Evolutionary conservation across 768 basidiomycete genomes (phyloP).

Genomic region (Suillus spraguei): DNA sequence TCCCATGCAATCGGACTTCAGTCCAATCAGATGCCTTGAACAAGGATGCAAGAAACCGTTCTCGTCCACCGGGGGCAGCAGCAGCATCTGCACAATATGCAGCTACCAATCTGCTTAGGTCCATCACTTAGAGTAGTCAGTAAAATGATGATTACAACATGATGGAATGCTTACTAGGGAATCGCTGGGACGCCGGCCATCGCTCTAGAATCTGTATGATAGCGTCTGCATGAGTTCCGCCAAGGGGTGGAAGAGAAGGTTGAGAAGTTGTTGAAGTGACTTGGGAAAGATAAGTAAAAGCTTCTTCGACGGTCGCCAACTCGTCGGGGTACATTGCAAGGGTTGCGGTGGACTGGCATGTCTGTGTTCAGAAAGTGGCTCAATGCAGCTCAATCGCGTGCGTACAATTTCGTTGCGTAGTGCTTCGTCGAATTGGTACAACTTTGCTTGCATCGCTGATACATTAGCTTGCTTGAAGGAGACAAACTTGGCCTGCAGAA

Average conservation of each 20-base stretch:
- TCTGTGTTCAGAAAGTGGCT: not conserved
- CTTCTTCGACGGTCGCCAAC: slow-evolving; percentile 55
- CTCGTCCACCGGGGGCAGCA: slow-evolving; percentile 43
- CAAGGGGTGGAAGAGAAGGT: slow-evolving; percentile 38
- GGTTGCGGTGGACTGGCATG: slow-evolving; percentile 62
- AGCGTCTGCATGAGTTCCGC: slow-evolving; percentile 56
- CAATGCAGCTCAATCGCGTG: slow-evolving; percentile 1
- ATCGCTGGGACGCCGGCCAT: slow-evolving; percentile 74
- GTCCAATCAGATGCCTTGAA: slow-evolving; percentile 72
- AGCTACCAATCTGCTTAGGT: slow-evolving; percentile 76
- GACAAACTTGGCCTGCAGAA: slow-evolving; percentile 56
- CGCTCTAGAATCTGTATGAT: slow-evolving; percentile 66
- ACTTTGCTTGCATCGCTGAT: slow-evolving; percentile 75
- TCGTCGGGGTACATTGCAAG: slow-evolving; percentile 75
- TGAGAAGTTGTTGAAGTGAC: slow-evolving; percentile 40
- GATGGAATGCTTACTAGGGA: slow-evolving; percentile 55
- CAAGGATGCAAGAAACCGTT: slow-evolving; percentile 59
- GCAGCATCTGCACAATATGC: slow-evolving; percentile 63
- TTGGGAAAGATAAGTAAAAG: slow-evolving; percentile 59
- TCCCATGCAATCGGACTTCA: slow-evolving; percentile 45
- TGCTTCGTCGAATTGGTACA: slow-evolving; percentile 72
- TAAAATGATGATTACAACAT: not conserved
- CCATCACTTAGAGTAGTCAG: slow-evolving; percentile 61
- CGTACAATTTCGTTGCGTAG: slow-evolving; percentile 72
- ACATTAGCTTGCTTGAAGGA: slow-evolving; percentile 88